Evolutionary conservation across 2,329 filamentous ascomycete species (phyloP).

Genomic region (Colletotrichum theobromicola): DNA sequence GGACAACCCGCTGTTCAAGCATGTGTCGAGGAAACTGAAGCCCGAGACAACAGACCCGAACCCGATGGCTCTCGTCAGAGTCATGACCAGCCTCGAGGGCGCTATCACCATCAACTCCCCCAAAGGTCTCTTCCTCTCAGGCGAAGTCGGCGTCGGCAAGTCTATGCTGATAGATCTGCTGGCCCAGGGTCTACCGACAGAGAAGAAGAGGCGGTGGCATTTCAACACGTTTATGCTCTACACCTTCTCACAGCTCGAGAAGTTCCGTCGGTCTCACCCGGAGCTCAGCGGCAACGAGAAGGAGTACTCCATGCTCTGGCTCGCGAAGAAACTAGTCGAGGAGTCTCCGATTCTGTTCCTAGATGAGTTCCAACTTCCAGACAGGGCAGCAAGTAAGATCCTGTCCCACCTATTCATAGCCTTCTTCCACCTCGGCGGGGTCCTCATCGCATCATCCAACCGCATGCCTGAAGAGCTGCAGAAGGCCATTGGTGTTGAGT

Average conservation of each 20-base stretch:
- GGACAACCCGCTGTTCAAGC: conserved; percentile 62
- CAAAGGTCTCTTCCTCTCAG: conserved; percentile 76
- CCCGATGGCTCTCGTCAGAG: conserved; percentile 65
- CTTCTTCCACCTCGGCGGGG: conserved; percentile 84
- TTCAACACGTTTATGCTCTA: conserved; percentile 90
- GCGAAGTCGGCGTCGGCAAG: conserved; percentile 84
- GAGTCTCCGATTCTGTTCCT: conserved; percentile 79
- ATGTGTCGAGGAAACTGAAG: conserved; percentile 57
- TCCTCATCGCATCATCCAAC: conserved; percentile 81
- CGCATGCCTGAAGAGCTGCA: conserved; percentile 83
- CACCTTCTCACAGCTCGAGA: conserved; percentile 73
- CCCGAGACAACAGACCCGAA: conserved; percentile 58
- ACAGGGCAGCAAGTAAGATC: conserved; percentile 79
- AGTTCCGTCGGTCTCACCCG: conserved; percentile 53
- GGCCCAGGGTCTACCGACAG: conserved; percentile 77
- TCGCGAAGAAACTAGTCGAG: conserved; percentile 78
- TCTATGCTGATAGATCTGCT: conserved; percentile 85
- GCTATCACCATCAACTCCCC: conserved; percentile 76
- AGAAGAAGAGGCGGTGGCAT: conserved; percentile 78
- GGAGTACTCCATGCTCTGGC: conserved; percentile 74
- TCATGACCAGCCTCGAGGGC: conserved; percentile 73
- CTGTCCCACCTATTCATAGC: conserved; percentile 78
- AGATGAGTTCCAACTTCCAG: conserved; percentile 84
- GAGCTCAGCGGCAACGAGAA: conserved; percentile 27
- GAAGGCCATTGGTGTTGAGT: conserved; percentile 76